Evolutionary conservation across 257 asterid species (phyloP).

Genomic region (Leptodermis oblonga): DNA sequence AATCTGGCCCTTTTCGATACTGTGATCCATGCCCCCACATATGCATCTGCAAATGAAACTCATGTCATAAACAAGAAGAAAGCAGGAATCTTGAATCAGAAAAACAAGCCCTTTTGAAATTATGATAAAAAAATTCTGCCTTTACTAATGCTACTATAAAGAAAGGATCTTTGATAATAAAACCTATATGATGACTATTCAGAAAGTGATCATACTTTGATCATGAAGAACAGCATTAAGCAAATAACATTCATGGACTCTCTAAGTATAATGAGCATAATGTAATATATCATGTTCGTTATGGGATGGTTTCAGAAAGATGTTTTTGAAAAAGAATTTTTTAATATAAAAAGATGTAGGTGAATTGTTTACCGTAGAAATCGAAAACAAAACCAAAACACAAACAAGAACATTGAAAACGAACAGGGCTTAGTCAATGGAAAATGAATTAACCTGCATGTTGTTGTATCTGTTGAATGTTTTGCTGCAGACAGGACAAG

Average conservation of each 20-base stretch:
- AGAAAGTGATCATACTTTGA: neutral
- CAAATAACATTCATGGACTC: neutral
- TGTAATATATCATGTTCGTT: neutral
- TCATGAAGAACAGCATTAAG: neutral
- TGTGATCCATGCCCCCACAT: constrained; percentile 98
- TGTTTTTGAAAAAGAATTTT: too few species aligned
- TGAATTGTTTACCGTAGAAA: too few species aligned
- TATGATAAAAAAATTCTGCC: neutral
- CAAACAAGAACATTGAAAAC: too few species aligned
- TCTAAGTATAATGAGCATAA: neutral
- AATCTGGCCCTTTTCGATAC: constrained; percentile 84
- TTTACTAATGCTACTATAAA: neutral
- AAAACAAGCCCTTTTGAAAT: neutral
- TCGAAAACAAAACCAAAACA: too few species aligned
- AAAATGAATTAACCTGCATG: too few species aligned
- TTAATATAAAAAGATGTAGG: too few species aligned
- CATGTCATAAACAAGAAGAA: neutral
- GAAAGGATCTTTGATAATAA: neutral
- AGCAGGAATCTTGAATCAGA: neutral
- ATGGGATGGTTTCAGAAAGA: too few species aligned
- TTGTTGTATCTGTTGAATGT: constrained; percentile 89
- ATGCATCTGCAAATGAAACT: constrained; percentile 48
- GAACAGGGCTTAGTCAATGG: too few species aligned
- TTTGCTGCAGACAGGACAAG: constrained; percentile 77
- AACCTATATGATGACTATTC: neutral